A percentile compares a stretch with the other conserved stretches of the same genome.
phyloP scores from a whole-genome alignment of 2,329 filamentous ascomycete genomes.

The Exophiala bonariae region DNA sequence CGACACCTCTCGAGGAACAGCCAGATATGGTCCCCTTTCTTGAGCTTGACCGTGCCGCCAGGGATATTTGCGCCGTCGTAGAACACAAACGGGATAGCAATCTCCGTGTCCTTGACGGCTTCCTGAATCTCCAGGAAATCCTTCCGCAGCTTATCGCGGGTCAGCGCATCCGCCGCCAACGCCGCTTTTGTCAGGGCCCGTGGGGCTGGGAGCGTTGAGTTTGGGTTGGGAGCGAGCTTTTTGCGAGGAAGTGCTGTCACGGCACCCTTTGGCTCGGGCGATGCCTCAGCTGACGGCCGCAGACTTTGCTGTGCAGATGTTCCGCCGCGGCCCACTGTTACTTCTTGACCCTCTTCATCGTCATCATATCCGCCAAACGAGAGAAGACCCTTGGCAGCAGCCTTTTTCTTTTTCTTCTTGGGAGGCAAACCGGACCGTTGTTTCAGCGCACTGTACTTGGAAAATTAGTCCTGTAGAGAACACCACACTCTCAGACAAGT shows the following conservation, averaged over 20 bases:
- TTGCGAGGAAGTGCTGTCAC: constrained; percentile 32
- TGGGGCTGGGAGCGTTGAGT: constrained; percentile 54
- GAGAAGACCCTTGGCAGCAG: constrained; percentile 61
- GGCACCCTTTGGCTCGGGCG: constrained; percentile 13
- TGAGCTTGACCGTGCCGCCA: constrained; percentile 78
- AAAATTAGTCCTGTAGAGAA: constrained; percentile 47
- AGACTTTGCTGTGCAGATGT: constrained; percentile 19
- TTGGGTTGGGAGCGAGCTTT: constrained; percentile 46
- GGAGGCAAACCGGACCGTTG: constrained; percentile 43
- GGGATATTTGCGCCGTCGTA: constrained; percentile 92
- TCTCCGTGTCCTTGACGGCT: constrained; percentile 82
- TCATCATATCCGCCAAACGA: constrained; percentile 68
- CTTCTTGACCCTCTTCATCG: constrained; percentile 50
- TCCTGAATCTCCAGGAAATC: constrained; percentile 84
- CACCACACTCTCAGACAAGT: constrained; percentile 21
- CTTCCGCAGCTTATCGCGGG: constrained; percentile 71
- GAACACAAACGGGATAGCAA: constrained; percentile 92
- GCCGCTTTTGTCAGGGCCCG: constrained; percentile 75
- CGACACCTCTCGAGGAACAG: constrained; percentile 87
- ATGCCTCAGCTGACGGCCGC: constrained; percentile 14
- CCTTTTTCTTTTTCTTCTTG: constrained; percentile 61
- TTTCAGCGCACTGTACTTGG: constrained; percentile 58
- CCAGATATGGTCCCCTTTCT: constrained; percentile 93
- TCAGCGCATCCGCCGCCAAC: constrained; percentile 74
- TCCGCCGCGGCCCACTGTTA: too few species aligned